Percentiles rank a stretch among this genome's conserved stretches.
Conservation (phyloP, 352 stramenopile species). For the Globisporangium yorkense region DNA sequence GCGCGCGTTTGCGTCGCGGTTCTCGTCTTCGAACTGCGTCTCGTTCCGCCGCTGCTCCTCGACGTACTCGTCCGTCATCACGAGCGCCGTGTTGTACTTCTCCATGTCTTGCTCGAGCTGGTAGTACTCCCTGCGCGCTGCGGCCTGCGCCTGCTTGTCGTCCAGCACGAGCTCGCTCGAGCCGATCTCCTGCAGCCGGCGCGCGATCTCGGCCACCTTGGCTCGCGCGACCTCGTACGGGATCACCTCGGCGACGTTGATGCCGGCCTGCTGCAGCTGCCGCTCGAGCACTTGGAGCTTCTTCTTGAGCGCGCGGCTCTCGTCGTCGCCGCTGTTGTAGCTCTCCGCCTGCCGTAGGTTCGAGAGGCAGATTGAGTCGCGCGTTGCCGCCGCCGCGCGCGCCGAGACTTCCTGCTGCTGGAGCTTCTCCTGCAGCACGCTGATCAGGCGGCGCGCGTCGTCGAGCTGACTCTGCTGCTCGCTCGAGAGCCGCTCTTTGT, state of each 20-base stretch:
- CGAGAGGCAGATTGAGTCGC: constrained; percentile 54
- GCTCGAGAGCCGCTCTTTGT: constrained; percentile 44
- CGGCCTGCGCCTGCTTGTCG: constrained; percentile 35
- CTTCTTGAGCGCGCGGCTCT: constrained; percentile 50
- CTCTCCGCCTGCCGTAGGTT: constrained; percentile 37
- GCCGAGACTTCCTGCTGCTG: constrained; percentile 49
- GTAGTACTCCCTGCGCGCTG: constrained; percentile 81
- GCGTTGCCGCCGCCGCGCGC: constrained; percentile 34
- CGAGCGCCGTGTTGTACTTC: constrained; percentile 86
- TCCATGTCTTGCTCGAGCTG: constrained; percentile 89
- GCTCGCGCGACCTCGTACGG: constrained; percentile 78
- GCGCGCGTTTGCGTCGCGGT: constrained; percentile 39
- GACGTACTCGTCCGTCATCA: constrained; percentile 88
- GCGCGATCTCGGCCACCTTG: constrained; percentile 75
- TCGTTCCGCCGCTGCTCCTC: constrained; percentile 67
- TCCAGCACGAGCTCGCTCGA: constrained; percentile 52
- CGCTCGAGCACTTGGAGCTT: constrained; percentile 70
- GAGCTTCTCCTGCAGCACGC: constrained; percentile 48
- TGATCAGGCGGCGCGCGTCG: constrained; percentile 55
- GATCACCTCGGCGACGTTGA: constrained; percentile 86
- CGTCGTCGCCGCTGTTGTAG: constrained; percentile 26
- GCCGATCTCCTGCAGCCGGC: constrained; percentile 81
- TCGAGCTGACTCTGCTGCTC: constrained; percentile 52
- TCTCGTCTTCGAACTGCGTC: constrained; percentile 63
- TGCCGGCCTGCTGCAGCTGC: constrained; percentile 66